Evolutionary conservation across 495 filamentous ascomycete genomes (phyloP), one percentile per base, ranked within the genome.

Genomic region (Hypoxylon fragiforme): DNA sequence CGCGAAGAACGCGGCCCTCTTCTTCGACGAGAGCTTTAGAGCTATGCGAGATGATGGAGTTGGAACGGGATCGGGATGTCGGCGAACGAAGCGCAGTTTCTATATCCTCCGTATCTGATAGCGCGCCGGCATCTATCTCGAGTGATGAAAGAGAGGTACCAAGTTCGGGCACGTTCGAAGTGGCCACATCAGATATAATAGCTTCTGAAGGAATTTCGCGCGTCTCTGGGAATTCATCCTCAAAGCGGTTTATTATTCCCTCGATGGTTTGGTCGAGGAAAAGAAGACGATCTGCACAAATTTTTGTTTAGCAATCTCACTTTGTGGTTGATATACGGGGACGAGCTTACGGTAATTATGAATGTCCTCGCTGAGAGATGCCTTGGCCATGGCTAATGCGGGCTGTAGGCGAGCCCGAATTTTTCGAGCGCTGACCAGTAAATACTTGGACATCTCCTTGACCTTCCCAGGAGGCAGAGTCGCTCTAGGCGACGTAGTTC

Each of bases 191-290:
- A 7, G 63, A 57, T 7, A 18, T 64, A 55, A 50, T 63, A 58
- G 21, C 65, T 57, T 60, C 75, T 66, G 34, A 77, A 68, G 48
- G 73, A 63, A 56, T 76, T 48, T 91, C 70, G 11, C 90, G 84
- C 1, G 87, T 92, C 64, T 97, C 94, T 8, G 94, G 94, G 63
- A 90, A 98, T 70, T 96, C 92, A 62, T 92, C 85, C 65, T 97
- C 94, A 56, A 98, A 98, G 14, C 94, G 89, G 63, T 88, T 82
- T 65, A 97, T 96, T 74, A 98, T 96, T 55, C 84, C 83, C 54
- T 89, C 81, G 5, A 98, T 81, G 1, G 94, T 97, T 43, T 87
- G 78, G 62, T 96, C 92, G 21, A 98, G 81, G 78, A 96, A 96
- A 39, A 89, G 80, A 18, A 98, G 84, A 52, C 89, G 88, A 34